Base-by-base conservation (phyloP, 1,284 basidiomycete genomes). In the Mycena sp. region DNA sequence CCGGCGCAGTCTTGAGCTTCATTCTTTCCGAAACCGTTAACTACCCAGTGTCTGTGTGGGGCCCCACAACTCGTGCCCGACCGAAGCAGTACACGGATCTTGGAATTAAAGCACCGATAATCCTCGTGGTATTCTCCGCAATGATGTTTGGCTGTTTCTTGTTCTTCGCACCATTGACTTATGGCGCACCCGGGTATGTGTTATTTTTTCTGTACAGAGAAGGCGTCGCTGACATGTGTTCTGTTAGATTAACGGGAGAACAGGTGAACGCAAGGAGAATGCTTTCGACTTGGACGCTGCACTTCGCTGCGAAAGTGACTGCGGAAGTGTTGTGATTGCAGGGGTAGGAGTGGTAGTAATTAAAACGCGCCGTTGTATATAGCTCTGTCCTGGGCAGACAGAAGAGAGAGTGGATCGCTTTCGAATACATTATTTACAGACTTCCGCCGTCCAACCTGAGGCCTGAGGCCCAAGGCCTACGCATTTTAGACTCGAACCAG, bases 1-100 rank as follows among this genome's bases (percentile, higher is more conserved):
- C 96, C 17, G 98, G 97, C 44, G 87, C 93, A 3, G 91, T 98
- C 30, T 82, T 99, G 72, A 95, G 94, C 79, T 99, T 98, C 78
- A 83, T 99, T 65, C 79, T 95, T 54, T 93, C 93, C 30, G 96
- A 98, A 72, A 90, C 92, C 10, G 90, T 99, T 76, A 96, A 99
- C 81, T 97, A 88, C 75, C 98, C 98, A 2, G 84, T 99, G 64
- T 98, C 95, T 67, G 84, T 69, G 65, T 78, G 73, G 82, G 95
- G 71, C 75, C 88, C 73, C 61, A 82, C 75, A 70, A 94, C 88
- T 5, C 85, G 85, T 59, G 76, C 84, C 53, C 83, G 87, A 58
- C 87, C 88, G 10, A 76, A 79, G 5, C 84, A 88, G 67, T 89
- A 88, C 65, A 91, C 93, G 0, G 90, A 94, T 71, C 81, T 94